Percentiles rank a stretch among this genome's conserved stretches.
Evolutionary conservation across 768 basidiomycete species (phyloP).

Genomic region (Tubosaeta sp.): DNA sequence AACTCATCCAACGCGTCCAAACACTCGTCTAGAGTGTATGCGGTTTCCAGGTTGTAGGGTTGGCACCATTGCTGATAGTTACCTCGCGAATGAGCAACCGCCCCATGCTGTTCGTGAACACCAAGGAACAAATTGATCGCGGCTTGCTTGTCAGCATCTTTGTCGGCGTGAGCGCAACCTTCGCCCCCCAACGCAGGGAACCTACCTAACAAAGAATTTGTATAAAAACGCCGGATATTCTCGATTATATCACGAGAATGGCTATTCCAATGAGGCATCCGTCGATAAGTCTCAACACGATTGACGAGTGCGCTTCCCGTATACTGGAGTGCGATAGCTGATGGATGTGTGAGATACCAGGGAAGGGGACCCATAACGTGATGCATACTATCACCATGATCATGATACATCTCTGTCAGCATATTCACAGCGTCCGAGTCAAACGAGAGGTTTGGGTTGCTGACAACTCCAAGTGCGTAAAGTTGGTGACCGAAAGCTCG

Average conservation of each 20-base stretch:
- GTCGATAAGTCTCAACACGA: conserved; percentile 90
- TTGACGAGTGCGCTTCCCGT: conserved; percentile 96
- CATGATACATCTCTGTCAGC: conserved; percentile 98
- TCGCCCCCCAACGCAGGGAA: neutral
- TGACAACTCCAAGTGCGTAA: conserved; percentile 88
- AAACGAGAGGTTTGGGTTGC: conserved; percentile 79
- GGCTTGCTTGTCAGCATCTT: conserved; percentile 95
- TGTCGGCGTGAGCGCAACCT: neutral
- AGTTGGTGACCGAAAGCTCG: conserved; percentile 92
- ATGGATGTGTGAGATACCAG: neutral
- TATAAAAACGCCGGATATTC: conserved; percentile 91
- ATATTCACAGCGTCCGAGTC: conserved; percentile 95
- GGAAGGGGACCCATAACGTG: neutral
- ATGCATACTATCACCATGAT: conserved; percentile 87
- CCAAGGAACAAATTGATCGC: conserved; percentile 98
- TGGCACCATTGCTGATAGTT: conserved; percentile 87
- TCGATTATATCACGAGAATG: conserved; percentile 96
- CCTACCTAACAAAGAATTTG: conserved; percentile 84
- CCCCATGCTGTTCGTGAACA: conserved; percentile 54
- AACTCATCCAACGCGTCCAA: conserved; percentile 57
- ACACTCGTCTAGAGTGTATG: conserved; percentile 67
- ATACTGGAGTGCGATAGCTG: conserved; percentile 93
- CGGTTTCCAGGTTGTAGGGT: conserved; percentile 59
- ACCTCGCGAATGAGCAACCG: conserved; percentile 49
- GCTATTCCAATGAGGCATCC: conserved; percentile 96